These are phyloP conservation scores for Astrothelium subdiscretum DNA, from an alignment of 495 filamentous ascomycete genomes.

Conservation along the genomic window DNA sequence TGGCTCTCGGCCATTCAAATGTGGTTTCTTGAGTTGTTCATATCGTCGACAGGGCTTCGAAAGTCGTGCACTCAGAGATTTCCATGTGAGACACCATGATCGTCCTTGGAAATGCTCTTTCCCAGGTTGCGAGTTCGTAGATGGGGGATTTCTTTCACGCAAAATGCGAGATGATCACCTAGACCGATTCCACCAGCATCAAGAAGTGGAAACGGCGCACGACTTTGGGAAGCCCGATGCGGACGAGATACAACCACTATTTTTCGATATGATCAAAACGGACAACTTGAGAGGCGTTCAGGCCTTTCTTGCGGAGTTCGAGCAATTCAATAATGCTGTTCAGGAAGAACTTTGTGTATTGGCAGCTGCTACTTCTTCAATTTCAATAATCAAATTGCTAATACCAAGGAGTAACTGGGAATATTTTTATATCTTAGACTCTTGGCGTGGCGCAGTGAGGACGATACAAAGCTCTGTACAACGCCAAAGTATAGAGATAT, in stretches of 20 bases:
- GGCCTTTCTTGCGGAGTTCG: conserved; percentile 2
- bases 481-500: neutral
- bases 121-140: conserved; percentile 8
- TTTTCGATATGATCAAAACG: conserved; percentile 13
- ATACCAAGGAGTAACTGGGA: neutral
- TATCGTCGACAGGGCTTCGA: neutral
- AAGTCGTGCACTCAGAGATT: neutral
- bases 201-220: neutral
- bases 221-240: neutral
- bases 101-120: conserved; percentile 18
- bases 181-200: conserved; percentile 11
- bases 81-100: neutral
- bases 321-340: neutral
- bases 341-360: neutral
- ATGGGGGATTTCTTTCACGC: conserved; percentile 16
- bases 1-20: neutral
- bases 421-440: neutral
- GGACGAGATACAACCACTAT: conserved; percentile 15
- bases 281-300: conserved; percentile 12
- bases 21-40: neutral
- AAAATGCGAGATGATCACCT: conserved; percentile 16
- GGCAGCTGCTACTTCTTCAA: neutral
- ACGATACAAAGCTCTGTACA: neutral
- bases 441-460: neutral
- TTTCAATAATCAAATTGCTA: neutral